Evolutionary conservation across 441 rosid genomes (phyloP).

Genomic region (Aleurites moluccanus): DNA sequence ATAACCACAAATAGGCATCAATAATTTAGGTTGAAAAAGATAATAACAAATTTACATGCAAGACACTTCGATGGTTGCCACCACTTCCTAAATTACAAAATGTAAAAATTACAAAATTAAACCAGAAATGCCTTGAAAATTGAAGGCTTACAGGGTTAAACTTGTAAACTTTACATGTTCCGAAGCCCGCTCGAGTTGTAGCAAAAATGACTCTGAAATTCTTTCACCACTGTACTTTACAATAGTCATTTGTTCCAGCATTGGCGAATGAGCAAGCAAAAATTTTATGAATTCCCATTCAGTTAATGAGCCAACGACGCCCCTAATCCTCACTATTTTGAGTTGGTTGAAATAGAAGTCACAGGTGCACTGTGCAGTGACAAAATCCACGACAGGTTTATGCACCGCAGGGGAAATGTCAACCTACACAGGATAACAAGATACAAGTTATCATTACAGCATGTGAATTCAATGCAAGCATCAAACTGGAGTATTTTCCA

Average conservation of each 20-base stretch:
- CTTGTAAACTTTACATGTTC: slow-evolving; percentile 22
- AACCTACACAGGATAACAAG: slow-evolving; percentile 9
- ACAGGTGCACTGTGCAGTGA: slow-evolving; percentile 6
- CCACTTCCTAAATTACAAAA: not conserved
- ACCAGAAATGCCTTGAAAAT: not conserved
- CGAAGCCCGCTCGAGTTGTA: slow-evolving; percentile 31
- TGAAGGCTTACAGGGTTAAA: slow-evolving; percentile 19
- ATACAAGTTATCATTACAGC: not conserved
- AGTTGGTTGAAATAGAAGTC: slow-evolving; percentile 27
- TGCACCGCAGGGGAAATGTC: not conserved
- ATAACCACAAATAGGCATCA: not conserved
- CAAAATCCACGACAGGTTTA: slow-evolving; percentile 16
- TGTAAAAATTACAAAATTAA: not conserved
- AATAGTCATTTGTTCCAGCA: slow-evolving; percentile 26
- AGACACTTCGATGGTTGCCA: not conserved
- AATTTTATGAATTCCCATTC: slow-evolving; percentile 32
- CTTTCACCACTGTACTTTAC: slow-evolving; percentile 25
- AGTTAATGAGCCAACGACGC: slow-evolving; percentile 16
- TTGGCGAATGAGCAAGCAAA: slow-evolving; percentile 29
- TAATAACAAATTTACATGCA: not conserved
- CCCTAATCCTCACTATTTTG: slow-evolving; percentile 31
- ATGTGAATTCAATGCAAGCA: not conserved
- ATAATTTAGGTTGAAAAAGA: not conserved
- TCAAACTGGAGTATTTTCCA: not conserved
- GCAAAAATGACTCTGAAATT: slow-evolving; percentile 26